Evolutionary conservation across 257 asterid genomes (phyloP).

Genomic region (Fraxinus pennsylvanica): DNA sequence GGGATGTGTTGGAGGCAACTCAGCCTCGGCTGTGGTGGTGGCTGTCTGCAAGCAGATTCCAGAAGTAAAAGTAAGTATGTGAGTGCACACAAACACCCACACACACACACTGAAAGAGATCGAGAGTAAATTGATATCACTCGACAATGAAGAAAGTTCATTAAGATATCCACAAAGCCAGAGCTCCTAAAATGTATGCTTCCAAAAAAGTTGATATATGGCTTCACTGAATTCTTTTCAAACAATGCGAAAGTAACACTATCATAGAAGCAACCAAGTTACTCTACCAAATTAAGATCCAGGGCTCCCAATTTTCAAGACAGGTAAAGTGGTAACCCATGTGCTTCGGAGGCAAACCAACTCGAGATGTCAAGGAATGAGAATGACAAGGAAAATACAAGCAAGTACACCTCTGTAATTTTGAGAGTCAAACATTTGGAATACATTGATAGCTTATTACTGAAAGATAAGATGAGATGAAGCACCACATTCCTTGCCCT

Average conservation of each 20-base stretch:
- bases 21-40: conserved; percentile 73
- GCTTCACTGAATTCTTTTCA: not conserved
- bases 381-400: not conserved
- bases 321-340: not conserved
- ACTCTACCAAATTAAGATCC: not conserved
- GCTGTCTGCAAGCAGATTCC: conserved; percentile 50
- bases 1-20: conserved; percentile 85
- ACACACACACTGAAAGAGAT: not conserved
- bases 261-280: not conserved
- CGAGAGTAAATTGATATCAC: not conserved
- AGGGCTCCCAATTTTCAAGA: conserved; percentile 17
- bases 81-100: conserved; percentile 18
- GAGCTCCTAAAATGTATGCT: not conserved
- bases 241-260: conserved; percentile 6
- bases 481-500: not conserved
- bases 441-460: not conserved
- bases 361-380: not conserved
- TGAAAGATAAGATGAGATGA: not conserved
- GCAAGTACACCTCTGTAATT: not conserved
- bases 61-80: conserved; percentile 19
- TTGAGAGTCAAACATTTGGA: not conserved
- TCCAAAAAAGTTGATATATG: not conserved
- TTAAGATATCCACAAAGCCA: not conserved
- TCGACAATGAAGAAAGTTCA: not conserved
- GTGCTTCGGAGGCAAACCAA: not conserved